Evolutionary conservation across 108 stramenopile genomes (phyloP), one percentile per base, ranked within the genome.

Genomic region (Nitzschia palea): DNA sequence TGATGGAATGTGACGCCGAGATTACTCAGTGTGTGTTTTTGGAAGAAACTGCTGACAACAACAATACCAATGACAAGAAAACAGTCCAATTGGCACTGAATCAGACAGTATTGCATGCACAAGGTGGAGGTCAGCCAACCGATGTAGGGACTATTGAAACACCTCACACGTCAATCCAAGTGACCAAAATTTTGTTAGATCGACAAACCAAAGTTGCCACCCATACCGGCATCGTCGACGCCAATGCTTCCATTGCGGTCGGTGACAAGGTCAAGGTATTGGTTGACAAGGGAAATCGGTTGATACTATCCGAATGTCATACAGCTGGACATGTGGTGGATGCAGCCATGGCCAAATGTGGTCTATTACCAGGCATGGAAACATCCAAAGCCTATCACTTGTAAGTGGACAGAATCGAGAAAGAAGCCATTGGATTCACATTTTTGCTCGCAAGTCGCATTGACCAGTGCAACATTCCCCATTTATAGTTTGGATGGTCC

Each of bases 291-390:
- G 48, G 53, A 0, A 76, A 64, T 34, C 83, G 94, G 10, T 53
- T 56, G 5, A 64, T 88, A 44, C 65, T 89, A 28, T 86, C 87
- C 4, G 86, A 87, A 73, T 89, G 90, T 47, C 95, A 95, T 55
- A 87, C 89, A 17, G 95, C 90, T 36, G 95, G 95, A 2, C 95
- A 93, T 52, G 85, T 91, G n/a, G 81, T 95, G 12, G 95, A 93
- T 65, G 56, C 77, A 17, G 91, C 91, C 40, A 89, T 95, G 88
- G 79, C 90, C 1, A 65, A 55, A 43, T 76, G 72, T 42, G 84
- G 76, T 12, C 25, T 70, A 2, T 55, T 90, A 55, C 71, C 67
- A n/a, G 45, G 22, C 8, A 48, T 65, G 71, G 44, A 47, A 25
- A 84, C 91, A 12, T 74, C 76, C 27, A 91, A 91, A 54, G 91